Percentiles rank a stretch among this genome's conserved stretches.
phyloP scores from a whole-genome alignment of 805 yeast species.

The Lipomyces yamanashiensis region DNA sequence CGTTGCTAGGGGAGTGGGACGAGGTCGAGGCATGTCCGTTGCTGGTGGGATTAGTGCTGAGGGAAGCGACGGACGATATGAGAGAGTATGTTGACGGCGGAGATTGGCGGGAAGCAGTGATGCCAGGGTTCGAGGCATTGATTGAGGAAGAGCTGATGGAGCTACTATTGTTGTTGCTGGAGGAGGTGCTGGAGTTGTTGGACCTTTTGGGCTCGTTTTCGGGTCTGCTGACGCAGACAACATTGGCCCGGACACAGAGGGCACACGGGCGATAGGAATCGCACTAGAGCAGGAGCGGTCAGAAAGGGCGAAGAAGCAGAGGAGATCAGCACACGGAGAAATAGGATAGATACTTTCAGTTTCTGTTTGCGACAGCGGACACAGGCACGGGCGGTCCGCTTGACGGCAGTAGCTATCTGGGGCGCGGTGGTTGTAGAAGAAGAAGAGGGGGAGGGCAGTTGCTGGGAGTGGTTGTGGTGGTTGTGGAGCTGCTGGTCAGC shows the following conservation, averaged over 20 bases:
- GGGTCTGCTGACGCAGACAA: constrained; percentile 32
- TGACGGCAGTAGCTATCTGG: constrained; percentile 9
- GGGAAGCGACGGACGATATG: too few species aligned
- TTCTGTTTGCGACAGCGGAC: constrained; percentile 35
- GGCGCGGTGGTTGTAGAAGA: too few species aligned
- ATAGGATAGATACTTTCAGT: constrained; percentile 21
- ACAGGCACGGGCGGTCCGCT: constrained; percentile 35
- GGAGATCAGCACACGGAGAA: background rate
- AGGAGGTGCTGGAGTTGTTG: background rate
- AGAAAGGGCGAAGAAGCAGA: background rate
- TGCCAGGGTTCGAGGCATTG: background rate
- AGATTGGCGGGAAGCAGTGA: background rate
- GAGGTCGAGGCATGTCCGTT: too few species aligned
- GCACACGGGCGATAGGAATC: constrained; percentile 36
- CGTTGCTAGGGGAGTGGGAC: too few species aligned
- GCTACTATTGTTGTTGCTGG: background rate
- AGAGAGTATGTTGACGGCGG: too few species aligned
- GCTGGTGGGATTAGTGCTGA: too few species aligned
- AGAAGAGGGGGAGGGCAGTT: background rate
- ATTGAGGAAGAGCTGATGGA: background rate
- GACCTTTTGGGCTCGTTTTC: constrained; percentile 9
- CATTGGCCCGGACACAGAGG: constrained; percentile 35
- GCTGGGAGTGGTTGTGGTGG: background rate
- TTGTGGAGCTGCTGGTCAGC: background rate
- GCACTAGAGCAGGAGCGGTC: constrained; percentile 20